These are phyloP conservation scores for Cyberlindnera saturnus DNA, from an alignment of 805 yeast species.

Conservation along the genomic window DNA sequence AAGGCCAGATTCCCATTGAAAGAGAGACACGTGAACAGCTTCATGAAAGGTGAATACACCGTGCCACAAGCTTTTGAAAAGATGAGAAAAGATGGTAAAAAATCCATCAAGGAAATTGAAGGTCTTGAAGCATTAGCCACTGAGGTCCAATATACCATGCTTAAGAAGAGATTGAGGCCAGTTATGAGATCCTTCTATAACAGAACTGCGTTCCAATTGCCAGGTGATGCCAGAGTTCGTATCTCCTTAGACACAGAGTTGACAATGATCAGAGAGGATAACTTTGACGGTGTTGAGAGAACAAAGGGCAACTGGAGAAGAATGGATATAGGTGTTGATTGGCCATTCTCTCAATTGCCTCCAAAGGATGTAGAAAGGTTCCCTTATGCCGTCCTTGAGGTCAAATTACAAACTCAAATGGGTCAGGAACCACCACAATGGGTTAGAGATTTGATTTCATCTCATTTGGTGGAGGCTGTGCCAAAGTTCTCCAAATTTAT, in stretches of 20 bases:
- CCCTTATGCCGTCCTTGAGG: slow-evolving; percentile 97
- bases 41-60: slow-evolving; percentile 76
- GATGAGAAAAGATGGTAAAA: slow-evolving; percentile 88
- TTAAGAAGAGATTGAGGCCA: slow-evolving; percentile 83
- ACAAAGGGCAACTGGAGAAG: slow-evolving; percentile 96
- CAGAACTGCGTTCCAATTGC: slow-evolving; percentile 97
- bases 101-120: slow-evolving; percentile 81
- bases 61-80: slow-evolving; percentile 88
- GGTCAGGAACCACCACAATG: slow-evolving; percentile 99
- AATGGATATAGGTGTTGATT: slow-evolving; percentile 96
- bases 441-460: slow-evolving; percentile 87
- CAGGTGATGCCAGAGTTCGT: slow-evolving; percentile 99
- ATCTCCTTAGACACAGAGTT: slow-evolving; percentile 96
- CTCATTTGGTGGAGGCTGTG: slow-evolving; percentile 95
- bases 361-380: slow-evolving; percentile 85
- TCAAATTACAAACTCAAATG: slow-evolving; percentile 92
- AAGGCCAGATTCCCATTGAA: slow-evolving; percentile 93
- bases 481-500: slow-evolving; percentile 97
- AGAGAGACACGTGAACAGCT: slow-evolving; percentile 84
- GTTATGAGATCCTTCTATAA: slow-evolving; percentile 94
- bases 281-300: slow-evolving; percentile 88
- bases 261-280: slow-evolving; percentile 96
- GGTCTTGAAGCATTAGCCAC: slow-evolving; percentile 86
- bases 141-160: slow-evolving; percentile 86
- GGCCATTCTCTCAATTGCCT: slow-evolving; percentile 84